A percentile compares a stretch with the other conserved stretches of the same genome.
phyloP scores from a whole-genome alignment of 2,329 filamentous ascomycete species.

The Phyllosticta citriasiana region DNA sequence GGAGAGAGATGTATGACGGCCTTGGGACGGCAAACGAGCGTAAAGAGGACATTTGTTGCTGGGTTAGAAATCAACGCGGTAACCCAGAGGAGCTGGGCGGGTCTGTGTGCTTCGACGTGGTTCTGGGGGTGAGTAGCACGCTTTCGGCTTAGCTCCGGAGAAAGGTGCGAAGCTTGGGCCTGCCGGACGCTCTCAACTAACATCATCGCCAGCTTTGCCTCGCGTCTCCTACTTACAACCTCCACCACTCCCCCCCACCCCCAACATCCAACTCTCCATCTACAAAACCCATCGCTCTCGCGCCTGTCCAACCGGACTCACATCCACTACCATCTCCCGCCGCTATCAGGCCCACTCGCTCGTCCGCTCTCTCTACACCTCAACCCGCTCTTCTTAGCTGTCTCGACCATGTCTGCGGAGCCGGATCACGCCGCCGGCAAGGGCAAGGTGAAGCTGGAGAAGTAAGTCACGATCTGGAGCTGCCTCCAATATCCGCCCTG shows the following conservation, averaged over 20 bases:
- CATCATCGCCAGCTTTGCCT: constrained; percentile 10
- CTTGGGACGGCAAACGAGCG: not conserved
- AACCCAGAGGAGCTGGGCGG: no score
- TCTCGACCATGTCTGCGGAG: constrained; percentile 38
- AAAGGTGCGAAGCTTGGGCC: not conserved
- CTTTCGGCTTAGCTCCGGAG: not conserved
- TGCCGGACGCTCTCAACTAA: not conserved
- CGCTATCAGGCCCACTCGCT: not conserved
- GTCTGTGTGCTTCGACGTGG: no score
- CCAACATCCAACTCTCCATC: not conserved
- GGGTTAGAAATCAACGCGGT: not conserved
- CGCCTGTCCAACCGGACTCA: not conserved
- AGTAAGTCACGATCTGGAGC: constrained; percentile 25
- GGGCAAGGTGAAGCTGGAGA: constrained; percentile 39
- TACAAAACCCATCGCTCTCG: not conserved
- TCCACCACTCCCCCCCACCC: not conserved
- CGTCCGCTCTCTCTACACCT: not conserved
- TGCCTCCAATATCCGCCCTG: constrained; percentile 12
- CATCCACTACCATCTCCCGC: constrained; percentile 1
- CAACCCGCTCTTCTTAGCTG: not conserved
- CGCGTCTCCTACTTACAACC: constrained; percentile 1
- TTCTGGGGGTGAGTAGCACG: not conserved
- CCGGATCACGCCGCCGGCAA: constrained; percentile 34
- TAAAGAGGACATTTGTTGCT: not conserved
- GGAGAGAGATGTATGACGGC: not conserved